Evolutionary conservation across 441 rosid species (phyloP).

Genomic region (Brassica balearica): DNA sequence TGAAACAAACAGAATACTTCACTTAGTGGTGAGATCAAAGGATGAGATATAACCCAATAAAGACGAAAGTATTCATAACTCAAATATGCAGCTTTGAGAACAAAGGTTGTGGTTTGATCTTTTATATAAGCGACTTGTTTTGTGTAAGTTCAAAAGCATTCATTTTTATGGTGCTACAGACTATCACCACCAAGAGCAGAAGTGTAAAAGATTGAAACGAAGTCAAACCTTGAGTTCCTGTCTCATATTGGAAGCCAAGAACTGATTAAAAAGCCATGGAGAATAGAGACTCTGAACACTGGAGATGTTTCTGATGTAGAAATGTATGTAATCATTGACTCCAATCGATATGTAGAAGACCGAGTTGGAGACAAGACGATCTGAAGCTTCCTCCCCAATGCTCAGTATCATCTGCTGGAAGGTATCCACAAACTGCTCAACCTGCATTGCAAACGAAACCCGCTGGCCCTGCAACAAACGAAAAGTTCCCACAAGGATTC

Average conservation of each 20-base stretch:
- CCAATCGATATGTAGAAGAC: slow-evolving; percentile 85
- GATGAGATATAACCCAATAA: slow-evolving; percentile 1
- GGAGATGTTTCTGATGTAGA: slow-evolving; percentile 80
- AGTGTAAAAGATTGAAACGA: background rate
- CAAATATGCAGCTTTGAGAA: background rate
- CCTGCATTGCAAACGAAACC: slow-evolving; percentile 84
- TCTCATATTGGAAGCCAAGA: slow-evolving; percentile 67
- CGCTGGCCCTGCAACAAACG: slow-evolving; percentile 65
- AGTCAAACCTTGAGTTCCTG: slow-evolving; percentile 71
- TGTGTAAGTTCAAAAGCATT: slow-evolving; percentile 11
- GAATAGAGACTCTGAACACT: slow-evolving; percentile 72
- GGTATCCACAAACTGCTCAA: slow-evolving; percentile 88
- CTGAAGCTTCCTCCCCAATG: slow-evolving; percentile 73
- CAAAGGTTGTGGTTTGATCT: slow-evolving; percentile 6
- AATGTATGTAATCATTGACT: slow-evolving; percentile 89
- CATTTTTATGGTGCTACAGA: background rate
- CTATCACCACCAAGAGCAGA: background rate
- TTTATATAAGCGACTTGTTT: background rate
- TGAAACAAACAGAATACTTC: slow-evolving; percentile 18
- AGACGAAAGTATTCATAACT: slow-evolving; percentile 3
- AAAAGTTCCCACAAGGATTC: background rate
- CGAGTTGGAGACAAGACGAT: slow-evolving; percentile 64
- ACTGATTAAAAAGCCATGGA: slow-evolving; percentile 91
- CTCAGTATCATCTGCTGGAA: slow-evolving; percentile 71
- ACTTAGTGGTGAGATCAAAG: slow-evolving; percentile 19